Evolutionary conservation across 257 asterid species (phyloP).

Genomic region (Plantago ovata): DNA sequence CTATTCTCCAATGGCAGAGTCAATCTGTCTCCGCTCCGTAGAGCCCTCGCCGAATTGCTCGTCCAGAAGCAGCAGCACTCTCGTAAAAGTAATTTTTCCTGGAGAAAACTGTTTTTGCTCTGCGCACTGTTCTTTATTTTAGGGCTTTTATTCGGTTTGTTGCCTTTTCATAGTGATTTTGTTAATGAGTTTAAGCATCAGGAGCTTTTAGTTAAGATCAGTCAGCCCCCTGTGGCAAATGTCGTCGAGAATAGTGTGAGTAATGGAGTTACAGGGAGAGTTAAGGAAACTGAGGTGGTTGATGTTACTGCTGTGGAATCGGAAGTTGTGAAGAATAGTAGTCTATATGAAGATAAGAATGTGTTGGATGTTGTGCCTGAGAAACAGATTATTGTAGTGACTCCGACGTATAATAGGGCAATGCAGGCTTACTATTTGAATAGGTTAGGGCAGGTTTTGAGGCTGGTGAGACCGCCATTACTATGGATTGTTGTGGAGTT

Average conservation of each 20-base stretch:
- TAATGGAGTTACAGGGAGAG: slow-evolving; percentile 13
- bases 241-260: no score
- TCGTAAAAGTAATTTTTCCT: slow-evolving; percentile 29
- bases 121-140: slow-evolving; percentile 62
- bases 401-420: slow-evolving; percentile 76
- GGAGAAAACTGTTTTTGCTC: slow-evolving; percentile 54
- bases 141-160: slow-evolving; percentile 87
- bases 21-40: no score
- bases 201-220: slow-evolving; percentile 40
- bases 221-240: slow-evolving; percentile 12
- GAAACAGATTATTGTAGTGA: slow-evolving; percentile 73
- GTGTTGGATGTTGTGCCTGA: slow-evolving; percentile 35
- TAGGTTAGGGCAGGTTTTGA: slow-evolving; percentile 85
- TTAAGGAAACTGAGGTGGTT: slow-evolving; percentile 5
- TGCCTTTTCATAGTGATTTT: slow-evolving; percentile 45
- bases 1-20: no score
- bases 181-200: no score
- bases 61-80: no score
- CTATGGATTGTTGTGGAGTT: slow-evolving; percentile 97
- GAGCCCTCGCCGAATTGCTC: no score
- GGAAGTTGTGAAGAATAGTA: slow-evolving; percentile 11
- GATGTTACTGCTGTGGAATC: slow-evolving; percentile 27
- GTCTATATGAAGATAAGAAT: background rate
- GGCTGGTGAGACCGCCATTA: slow-evolving; percentile 66
- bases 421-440: slow-evolving; percentile 73